Evolutionary conservation across 1,284 basidiomycete genomes (phyloP).

Genomic region (Boletus smithii): DNA sequence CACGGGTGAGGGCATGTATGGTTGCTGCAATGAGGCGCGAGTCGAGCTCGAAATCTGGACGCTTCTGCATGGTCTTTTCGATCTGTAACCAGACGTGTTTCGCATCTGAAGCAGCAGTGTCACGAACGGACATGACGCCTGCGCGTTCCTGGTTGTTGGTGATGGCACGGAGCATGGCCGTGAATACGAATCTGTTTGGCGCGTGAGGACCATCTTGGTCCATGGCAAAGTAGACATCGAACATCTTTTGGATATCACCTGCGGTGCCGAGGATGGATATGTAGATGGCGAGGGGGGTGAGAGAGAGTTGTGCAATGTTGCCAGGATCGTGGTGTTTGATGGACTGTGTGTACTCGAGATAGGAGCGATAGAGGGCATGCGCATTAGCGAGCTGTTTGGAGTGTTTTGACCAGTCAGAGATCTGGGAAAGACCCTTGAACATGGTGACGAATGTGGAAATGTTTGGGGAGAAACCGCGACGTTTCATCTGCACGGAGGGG

Average conservation of each 20-base stretch:
- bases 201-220: slow-evolving; percentile 54
- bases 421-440: slow-evolving; percentile 54
- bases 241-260: slow-evolving; percentile 56
- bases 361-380: slow-evolving; percentile 55
- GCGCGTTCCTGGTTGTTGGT: slow-evolving; percentile 27
- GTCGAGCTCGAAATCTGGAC: slow-evolving; percentile 47
- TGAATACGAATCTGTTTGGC: slow-evolving; percentile 55
- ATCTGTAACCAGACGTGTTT: slow-evolving; percentile 66
- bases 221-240: slow-evolving; percentile 68
- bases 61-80: slow-evolving; percentile 46
- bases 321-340: slow-evolving; percentile 47
- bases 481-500: slow-evolving; percentile 61
- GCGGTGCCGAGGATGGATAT: slow-evolving; percentile 60
- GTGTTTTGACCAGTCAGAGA: slow-evolving; percentile 55
- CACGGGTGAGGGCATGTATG: slow-evolving; percentile 51
- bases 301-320: slow-evolving; percentile 42
- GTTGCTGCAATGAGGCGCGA: slow-evolving; percentile 47
- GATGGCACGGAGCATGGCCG: slow-evolving; percentile 58
- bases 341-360: slow-evolving; percentile 45
- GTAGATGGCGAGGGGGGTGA: slow-evolving; percentile 53
- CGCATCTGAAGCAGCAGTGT: slow-evolving; percentile 46
- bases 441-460: slow-evolving; percentile 63
- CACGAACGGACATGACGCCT: slow-evolving; percentile 18
- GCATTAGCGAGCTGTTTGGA: slow-evolving; percentile 58
- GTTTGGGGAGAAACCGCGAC: slow-evolving; percentile 66